phyloP scores from a whole-genome alignment of 2,329 filamentous ascomycete genomes.

The Beauveria medogensis region DNA sequence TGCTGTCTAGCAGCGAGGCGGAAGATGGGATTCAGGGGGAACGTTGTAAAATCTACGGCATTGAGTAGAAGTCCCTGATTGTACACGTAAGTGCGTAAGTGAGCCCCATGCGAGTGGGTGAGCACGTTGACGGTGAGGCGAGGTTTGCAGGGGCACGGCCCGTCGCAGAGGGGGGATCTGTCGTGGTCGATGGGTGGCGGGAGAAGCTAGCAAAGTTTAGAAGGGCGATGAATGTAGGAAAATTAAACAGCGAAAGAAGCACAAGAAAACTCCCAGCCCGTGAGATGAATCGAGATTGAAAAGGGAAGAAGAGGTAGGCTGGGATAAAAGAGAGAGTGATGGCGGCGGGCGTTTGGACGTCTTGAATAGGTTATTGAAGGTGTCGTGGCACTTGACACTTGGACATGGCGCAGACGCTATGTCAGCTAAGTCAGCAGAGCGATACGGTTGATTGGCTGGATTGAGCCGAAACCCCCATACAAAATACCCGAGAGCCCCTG shows the following conservation, averaged over 20 bases:
- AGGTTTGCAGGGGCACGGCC: not conserved
- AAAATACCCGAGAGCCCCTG: not conserved
- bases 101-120: not conserved
- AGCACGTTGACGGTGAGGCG: not conserved
- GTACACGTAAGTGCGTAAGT: not conserved
- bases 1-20: not conserved
- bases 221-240: not conserved
- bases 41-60: not conserved
- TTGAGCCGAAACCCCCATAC: not conserved
- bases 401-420: not conserved
- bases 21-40: not conserved
- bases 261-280: not conserved
- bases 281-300: not conserved
- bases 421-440: not conserved
- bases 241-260: not conserved
- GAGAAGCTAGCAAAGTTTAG: not conserved
- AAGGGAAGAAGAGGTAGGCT: not conserved
- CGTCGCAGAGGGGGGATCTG: not conserved
- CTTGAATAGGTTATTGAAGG: not conserved
- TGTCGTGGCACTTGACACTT: conserved; percentile 1
- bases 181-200: not conserved
- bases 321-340: not conserved
- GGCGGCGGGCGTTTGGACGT: not conserved
- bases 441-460: not conserved
- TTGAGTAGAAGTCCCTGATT: not conserved